Percentiles rank a stretch among this genome's conserved stretches.
phyloP scores from a whole-genome alignment of 2,329 filamentous ascomycete genomes.

The Pseudogymnoascus verrucosus region DNA sequence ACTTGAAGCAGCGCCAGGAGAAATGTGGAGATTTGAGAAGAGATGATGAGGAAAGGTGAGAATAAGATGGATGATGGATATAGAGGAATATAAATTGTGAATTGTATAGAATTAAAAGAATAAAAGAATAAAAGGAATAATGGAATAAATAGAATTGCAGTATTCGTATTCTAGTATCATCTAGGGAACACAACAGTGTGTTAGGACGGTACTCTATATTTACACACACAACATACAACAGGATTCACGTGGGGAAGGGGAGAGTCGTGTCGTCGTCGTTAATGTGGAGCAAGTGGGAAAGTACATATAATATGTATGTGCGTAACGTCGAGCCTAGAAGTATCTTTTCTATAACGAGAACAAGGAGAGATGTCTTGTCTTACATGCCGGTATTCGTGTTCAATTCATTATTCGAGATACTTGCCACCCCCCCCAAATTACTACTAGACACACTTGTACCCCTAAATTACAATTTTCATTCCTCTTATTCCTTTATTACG shows the following conservation, averaged over 20 bases:
- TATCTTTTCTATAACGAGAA: background rate
- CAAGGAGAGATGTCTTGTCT: background rate
- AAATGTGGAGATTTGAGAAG: background rate
- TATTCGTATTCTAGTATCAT: background rate
- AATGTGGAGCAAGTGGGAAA: background rate
- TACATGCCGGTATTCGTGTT: background rate
- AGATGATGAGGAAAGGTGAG: background rate
- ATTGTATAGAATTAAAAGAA: background rate
- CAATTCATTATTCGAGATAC: background rate
- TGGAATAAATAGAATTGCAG: background rate
- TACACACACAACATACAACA: background rate
- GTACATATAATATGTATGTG: background rate
- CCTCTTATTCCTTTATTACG: background rate
- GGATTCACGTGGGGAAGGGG: background rate
- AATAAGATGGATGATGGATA: background rate
- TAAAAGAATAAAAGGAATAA: background rate
- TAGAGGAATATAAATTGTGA: background rate
- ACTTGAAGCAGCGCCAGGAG: background rate
- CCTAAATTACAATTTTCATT: background rate
- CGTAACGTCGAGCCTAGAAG: background rate
- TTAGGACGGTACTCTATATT: background rate
- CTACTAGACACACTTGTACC: background rate
- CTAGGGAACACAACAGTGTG: background rate
- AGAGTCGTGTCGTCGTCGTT: background rate
- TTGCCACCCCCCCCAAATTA: background rate